Evolutionary conservation across 306 rosid genomes (phyloP).

Genomic region (Canavalia gladiata): DNA sequence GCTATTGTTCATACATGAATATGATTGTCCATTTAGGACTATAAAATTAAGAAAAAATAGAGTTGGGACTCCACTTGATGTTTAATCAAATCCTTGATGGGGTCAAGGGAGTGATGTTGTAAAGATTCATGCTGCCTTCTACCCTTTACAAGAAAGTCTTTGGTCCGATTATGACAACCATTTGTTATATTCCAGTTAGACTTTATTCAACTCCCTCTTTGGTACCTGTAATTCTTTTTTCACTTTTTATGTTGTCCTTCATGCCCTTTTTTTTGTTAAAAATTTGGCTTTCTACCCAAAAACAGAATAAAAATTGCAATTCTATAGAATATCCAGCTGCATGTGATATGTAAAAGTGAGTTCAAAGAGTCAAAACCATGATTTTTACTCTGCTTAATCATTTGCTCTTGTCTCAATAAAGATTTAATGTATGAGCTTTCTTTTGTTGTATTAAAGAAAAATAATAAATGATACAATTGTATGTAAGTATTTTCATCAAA

Average conservation of each 20-base stretch:
- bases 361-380: constrained; percentile 41
- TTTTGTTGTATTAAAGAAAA: neutral
- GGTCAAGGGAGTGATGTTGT: constrained; percentile 64
- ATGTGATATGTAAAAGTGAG: constrained; percentile 33
- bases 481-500: neutral
- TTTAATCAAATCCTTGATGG: constrained; percentile 66
- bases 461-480: neutral
- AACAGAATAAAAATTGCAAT: constrained; percentile 28
- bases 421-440: neutral
- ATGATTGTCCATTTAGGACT: constrained; percentile 58
- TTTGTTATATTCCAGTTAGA: constrained; percentile 44
- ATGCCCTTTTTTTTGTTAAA: constrained; percentile 18
- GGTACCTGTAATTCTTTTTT: constrained; percentile 40
- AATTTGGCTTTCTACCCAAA: constrained; percentile 20
- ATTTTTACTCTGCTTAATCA: constrained; percentile 45
- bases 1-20: constrained; percentile 53
- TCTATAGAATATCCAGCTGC: constrained; percentile 13
- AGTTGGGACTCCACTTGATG: constrained; percentile 50
- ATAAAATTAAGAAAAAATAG: neutral
- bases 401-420: constrained; percentile 34
- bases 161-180: constrained; percentile 64
- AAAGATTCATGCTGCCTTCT: constrained; percentile 86
- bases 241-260: constrained; percentile 37
- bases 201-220: constrained; percentile 50
- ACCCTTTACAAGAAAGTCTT: constrained; percentile 60